These are phyloP conservation scores for Ophiostoma australiae DNA, from an alignment of 2,329 filamentous ascomycete genomes.

Conservation along the genomic window DNA sequence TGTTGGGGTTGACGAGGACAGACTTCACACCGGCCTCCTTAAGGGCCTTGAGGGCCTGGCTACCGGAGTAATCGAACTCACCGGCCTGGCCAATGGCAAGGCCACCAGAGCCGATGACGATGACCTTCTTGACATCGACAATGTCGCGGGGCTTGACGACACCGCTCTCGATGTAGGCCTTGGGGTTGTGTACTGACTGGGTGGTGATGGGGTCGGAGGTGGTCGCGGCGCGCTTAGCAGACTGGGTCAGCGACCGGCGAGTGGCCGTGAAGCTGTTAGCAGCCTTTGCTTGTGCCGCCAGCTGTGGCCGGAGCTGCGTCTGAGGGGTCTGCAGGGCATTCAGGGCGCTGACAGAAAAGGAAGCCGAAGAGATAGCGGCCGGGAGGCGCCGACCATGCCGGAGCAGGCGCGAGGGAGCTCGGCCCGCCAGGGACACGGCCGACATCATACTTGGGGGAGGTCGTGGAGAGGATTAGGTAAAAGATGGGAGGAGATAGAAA, in stretches of 20 bases:
- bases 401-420: conserved; percentile 51
- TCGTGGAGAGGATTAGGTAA: conserved; percentile 17
- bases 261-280: conserved; percentile 26
- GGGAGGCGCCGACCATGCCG: conserved; percentile 51
- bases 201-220: conserved; percentile 40
- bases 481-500: conserved; percentile 15
- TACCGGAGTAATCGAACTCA: conserved; percentile 98
- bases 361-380: conserved; percentile 39
- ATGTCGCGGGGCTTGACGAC: conserved; percentile 72
- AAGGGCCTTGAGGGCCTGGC: conserved; percentile 92
- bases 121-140: conserved; percentile 91
- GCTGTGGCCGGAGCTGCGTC: conserved; percentile 35
- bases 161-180: conserved; percentile 85
- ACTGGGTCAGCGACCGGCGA: conserved; percentile 41
- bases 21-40: conserved; percentile 98
- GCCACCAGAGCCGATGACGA: conserved; percentile 93
- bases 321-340: conserved; percentile 31
- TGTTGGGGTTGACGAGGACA: conserved; percentile 97
- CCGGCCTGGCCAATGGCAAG: conserved; percentile 95
- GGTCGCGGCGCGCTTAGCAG: conserved; percentile 45
- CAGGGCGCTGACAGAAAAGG: conserved; percentile 23
- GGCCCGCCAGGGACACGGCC: conserved; percentile 46
- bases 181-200: conserved; percentile 71
- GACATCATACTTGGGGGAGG: conserved; percentile 30
- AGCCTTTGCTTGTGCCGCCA: conserved; percentile 16